Base-by-base conservation (phyloP, 306 rosid species). In the Purshia tridentata region DNA sequence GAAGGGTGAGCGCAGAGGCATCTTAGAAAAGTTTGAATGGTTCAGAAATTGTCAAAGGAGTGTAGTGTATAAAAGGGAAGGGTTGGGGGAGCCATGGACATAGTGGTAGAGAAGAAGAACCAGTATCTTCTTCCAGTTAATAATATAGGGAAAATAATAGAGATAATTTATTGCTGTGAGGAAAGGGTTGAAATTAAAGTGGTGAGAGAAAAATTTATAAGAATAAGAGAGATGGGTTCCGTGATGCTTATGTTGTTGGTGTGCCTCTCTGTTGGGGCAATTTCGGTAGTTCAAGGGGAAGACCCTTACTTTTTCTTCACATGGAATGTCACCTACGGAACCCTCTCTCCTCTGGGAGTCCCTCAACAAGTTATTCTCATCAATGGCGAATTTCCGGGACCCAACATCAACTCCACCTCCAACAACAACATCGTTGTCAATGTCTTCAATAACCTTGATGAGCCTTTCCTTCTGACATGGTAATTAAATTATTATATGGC, bases 301-400 rank as follows among this genome's bases (percentile, higher is more conserved):
- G 98, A 92, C 8, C 98, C 96, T 62, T 86, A 87, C 66, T 69
- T 88, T 5, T 88, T 8, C 78, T 88, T 86, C 79, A 82, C 88
- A n/a, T 92, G 98, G 98, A 80, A 92, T 0, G 77, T 92, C 29
- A 88, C 90, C 9, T 90, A 90, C 61, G 98, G 96, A 8, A 85
- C 95, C 42, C 42, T 88, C 20, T 84, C 96, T 46, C 98, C 98
- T 0, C 63, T 88, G 8, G 96, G 96, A 18, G 84, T 84, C 0
- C 96, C 98, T 0, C 95, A 92, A 10, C 96, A 90, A 69, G 95
- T 74, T n/a, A 92, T 92, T 77, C 94, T 92, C 67, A 92, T 92
- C 69, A 92, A 92, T 9, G 83, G 79, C 5, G 71, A 88, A 76
- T 92, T 90, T 53, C 98, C 98, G 0, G 98, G 98, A 11, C 96